phyloP scores from a whole-genome alignment of 345 rosid species.

The Pugionium cornutum region DNA sequence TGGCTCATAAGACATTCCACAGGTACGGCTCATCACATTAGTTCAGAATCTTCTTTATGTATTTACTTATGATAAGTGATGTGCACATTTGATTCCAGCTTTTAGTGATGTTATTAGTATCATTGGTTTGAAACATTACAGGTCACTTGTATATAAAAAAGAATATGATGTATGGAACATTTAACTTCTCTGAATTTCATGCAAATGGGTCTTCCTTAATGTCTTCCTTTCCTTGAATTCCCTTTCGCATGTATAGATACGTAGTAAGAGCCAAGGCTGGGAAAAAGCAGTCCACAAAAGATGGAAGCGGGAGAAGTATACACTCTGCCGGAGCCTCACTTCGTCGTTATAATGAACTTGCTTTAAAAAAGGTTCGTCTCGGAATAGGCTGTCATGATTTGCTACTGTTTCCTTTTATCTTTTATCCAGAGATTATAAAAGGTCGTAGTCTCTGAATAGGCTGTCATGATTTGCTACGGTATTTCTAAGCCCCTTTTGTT shows the following conservation, averaged over 20 bases:
- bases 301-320: slow-evolving; percentile 73
- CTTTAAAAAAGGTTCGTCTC: slow-evolving; percentile 76
- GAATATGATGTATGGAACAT: neutral
- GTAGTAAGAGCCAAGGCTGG: slow-evolving; percentile 99
- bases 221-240: slow-evolving; percentile 7
- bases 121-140: neutral
- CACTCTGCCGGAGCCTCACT: slow-evolving; percentile 98
- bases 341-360: slow-evolving; percentile 89
- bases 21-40: slow-evolving; percentile 49
- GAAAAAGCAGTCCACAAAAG: slow-evolving; percentile 90
- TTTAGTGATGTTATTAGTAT: neutral
- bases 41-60: neutral
- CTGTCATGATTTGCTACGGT: too few species aligned
- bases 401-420: slow-evolving; percentile 4
- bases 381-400: slow-evolving; percentile 9
- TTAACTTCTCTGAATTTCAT: slow-evolving; percentile 1
- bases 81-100: neutral
- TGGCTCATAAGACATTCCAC: slow-evolving; percentile 91
- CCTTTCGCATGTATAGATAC: slow-evolving; percentile 54
- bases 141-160: neutral
- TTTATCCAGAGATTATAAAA: neutral
- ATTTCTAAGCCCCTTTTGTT: too few species aligned
- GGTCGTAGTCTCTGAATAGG: too few species aligned
- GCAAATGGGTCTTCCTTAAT: slow-evolving; percentile 8
- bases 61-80: neutral